Conservation (phyloP, 345 rosid genomes). For the Euclidium syriacum region DNA sequence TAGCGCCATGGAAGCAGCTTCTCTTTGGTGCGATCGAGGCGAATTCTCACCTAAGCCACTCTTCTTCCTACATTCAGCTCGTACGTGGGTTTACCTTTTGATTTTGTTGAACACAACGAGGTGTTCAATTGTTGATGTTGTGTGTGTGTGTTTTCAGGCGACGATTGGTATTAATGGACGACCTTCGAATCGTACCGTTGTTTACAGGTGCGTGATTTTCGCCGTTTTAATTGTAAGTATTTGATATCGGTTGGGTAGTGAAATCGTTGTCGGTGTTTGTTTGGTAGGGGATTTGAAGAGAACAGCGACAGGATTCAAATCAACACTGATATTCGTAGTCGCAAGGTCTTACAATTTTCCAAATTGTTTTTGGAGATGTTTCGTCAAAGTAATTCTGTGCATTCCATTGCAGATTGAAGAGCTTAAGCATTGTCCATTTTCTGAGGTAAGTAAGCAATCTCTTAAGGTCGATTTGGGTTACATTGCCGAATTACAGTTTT, state of each 20-base stretch:
- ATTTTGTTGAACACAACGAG: not conserved
- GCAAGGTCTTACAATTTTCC: slow-evolving; percentile 41
- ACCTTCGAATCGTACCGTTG: slow-evolving; percentile 86
- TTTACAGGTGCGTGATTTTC: slow-evolving; percentile 46
- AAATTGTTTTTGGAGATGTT: not conserved
- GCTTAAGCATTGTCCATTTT: slow-evolving; percentile 65
- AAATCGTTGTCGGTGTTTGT: not conserved
- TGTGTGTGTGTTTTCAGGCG: slow-evolving; percentile 42
- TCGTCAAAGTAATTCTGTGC: not conserved
- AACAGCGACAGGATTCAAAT: slow-evolving; percentile 52
- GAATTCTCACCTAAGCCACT: slow-evolving; percentile 58
- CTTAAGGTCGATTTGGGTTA: not conserved
- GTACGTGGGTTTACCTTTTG: slow-evolving; percentile 18
- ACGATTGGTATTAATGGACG: slow-evolving; percentile 67
- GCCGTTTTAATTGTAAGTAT: not conserved
- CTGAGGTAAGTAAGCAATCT: slow-evolving; percentile 69
- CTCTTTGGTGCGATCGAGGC: slow-evolving; percentile 60
- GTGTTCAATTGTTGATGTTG: not conserved
- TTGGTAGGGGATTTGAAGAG: slow-evolving; percentile 72
- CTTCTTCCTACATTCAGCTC: slow-evolving; percentile 60
- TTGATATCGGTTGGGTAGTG: not conserved
- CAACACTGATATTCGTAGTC: slow-evolving; percentile 63
- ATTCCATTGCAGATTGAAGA: slow-evolving; percentile 76
- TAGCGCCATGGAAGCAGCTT: slow-evolving; percentile 85
- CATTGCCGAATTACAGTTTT: not conserved